Base-by-base conservation (phyloP, 371 early-diverging fungal genomes). In the Dinochytrium kinnereticum region DNA sequence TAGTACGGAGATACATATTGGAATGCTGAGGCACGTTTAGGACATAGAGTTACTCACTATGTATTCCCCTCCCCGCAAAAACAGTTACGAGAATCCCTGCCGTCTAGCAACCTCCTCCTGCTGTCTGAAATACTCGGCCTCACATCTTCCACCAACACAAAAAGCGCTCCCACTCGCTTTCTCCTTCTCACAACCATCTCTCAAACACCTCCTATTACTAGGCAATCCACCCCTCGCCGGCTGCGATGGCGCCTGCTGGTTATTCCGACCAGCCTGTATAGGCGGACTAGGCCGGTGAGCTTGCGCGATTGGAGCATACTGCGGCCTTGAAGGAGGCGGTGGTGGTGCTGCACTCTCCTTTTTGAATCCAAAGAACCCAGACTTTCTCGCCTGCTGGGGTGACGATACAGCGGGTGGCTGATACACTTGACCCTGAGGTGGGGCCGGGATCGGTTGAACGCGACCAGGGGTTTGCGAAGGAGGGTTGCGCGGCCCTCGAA, bases 81-180 rank as follows among this genome's bases (percentile, higher is more conserved):
- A n/a, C n/a, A n/a, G n/a, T 26, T 24, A 53, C 55, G n/a, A 26
- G 24, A 61, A 61, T 36, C 61, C 61, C 36, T 61, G 61, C 37
- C 61, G 3, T 24, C 61, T 31, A 3, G 99, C 69, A 19, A 44
- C 28, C 66, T 66, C 66, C 13, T 38, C 66, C 49, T 66, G 66
- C 66, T 66, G 40, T 24, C 66, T 28, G 21, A 38, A 38, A 66
- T 66, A 66, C 5, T 2, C 17, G n/a, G 40, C 15, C 66, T 66
- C 66, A 40, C 66, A 66, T 2, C 24, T 30, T 30, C 36, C 31
- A 34, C 66, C 44, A 10, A 2, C 19, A 33, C 66, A 66, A 40
- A 66, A 66, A 3, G 66, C 44, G 24, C 38, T 38, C 15, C 28
- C 28, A 33, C 15, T 3, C 38, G 38, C 66, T 44, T 66, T 66